A percentile compares a stretch with the other conserved stretches of the same genome.
Evolutionary conservation across 192 early-diverging fungal species (phyloP).

Genomic region (Phycomyces nitens): DNA sequence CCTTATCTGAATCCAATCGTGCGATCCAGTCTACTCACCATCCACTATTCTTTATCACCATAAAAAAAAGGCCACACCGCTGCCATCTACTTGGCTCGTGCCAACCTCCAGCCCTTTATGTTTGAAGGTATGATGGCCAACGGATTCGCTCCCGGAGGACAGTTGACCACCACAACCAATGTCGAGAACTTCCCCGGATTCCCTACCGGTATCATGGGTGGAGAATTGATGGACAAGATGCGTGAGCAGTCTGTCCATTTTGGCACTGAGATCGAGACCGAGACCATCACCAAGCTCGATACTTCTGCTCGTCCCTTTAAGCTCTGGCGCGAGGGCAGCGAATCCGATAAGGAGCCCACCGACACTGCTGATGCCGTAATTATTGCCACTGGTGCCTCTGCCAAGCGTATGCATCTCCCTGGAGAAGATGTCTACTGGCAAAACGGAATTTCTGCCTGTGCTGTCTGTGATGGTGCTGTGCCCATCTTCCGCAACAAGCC

Average conservation of each 20-base stretch:
- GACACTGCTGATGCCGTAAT: conserved; percentile 82
- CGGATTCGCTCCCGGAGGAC: conserved; percentile 60
- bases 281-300: conserved; percentile 89
- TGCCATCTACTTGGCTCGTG: conserved; percentile 92
- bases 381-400: conserved; percentile 98
- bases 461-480: conserved; percentile 97
- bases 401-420: conserved; percentile 83
- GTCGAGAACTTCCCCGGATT: conserved; percentile 97
- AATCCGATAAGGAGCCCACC: conserved; percentile 65
- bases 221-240: conserved; percentile 84
- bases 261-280: conserved; percentile 85
- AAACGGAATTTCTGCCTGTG: conserved; percentile 98
- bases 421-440: conserved; percentile 97
- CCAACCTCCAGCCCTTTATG: conserved; percentile 88
- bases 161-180: conserved; percentile 93
- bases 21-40: too few relatives aligned
- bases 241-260: conserved; percentile 82
- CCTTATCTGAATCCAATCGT: too few relatives aligned
- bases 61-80: conserved; percentile 75
- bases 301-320: conserved; percentile 76
- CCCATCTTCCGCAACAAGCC: conserved; percentile 97
- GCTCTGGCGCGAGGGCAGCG: conserved; percentile 81
- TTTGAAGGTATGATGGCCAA: conserved; percentile 97
- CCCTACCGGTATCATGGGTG: conserved; percentile 85
- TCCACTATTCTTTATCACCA: too few relatives aligned